Conservation (phyloP, 305 asterid genomes). For the Fraxinus ornus region DNA sequence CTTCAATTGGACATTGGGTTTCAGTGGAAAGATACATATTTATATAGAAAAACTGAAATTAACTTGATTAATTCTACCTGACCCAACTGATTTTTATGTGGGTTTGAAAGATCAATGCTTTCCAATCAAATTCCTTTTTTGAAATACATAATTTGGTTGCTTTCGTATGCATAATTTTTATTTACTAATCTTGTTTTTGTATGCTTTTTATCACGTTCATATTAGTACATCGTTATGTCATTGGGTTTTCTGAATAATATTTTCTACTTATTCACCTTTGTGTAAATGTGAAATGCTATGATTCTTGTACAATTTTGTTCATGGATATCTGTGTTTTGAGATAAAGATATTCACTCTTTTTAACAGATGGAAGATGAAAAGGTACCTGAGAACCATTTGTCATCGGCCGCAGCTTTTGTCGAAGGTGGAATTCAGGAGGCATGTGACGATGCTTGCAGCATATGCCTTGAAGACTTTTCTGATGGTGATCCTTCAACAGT, state of each 20-base stretch:
- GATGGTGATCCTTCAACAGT: constrained; percentile 83
- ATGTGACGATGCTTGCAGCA: constrained; percentile 84
- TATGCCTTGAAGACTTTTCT: constrained; percentile 76
- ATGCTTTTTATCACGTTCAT: neutral
- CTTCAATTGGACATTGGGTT: neutral
- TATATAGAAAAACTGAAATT: neutral
- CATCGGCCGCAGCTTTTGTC: constrained; percentile 78
- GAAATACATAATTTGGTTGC: neutral
- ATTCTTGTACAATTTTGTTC: neutral
- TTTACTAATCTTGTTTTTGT: neutral
- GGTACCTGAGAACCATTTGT: constrained; percentile 53
- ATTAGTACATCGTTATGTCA: neutral
- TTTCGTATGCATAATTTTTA: neutral
- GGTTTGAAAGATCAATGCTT: neutral
- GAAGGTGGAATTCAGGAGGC: constrained; percentile 96
- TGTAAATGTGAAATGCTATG: neutral
- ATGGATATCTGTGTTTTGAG: neutral
- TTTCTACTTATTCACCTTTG: neutral
- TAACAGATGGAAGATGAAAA: constrained; percentile 76
- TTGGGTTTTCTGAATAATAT: neutral
- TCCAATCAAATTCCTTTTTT: neutral
- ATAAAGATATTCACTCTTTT: neutral
- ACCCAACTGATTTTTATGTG: neutral
- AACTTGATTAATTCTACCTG: neutral
- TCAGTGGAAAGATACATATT: neutral